A percentile compares a stretch with the other conserved stretches of the same genome.
Conservation (phyloP, 176 grass and related monocot species). For the Calamus simplicifolius region DNA sequence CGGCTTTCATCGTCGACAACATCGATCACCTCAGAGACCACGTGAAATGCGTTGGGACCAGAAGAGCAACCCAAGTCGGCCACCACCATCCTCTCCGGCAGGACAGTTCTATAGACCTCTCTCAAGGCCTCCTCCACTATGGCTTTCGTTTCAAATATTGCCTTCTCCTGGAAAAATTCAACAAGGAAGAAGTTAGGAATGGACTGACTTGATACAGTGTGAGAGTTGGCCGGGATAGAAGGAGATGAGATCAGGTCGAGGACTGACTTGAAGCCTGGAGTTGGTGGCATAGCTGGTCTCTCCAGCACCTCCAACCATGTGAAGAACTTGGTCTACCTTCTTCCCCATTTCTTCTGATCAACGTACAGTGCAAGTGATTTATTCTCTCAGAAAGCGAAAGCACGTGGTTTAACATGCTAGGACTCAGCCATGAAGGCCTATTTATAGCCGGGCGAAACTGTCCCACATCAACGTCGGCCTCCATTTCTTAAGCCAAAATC, state of each 20-base stretch:
- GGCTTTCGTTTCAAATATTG: constrained; percentile 12
- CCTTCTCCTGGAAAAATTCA: constrained; percentile 22
- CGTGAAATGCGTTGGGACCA: constrained; percentile 25
- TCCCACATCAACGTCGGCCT: no score
- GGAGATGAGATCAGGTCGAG: not conserved
- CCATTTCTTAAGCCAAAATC: no score
- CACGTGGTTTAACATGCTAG: no score
- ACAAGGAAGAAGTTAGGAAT: no score
- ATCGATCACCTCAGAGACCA: constrained; percentile 22
- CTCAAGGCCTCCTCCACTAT: constrained; percentile 14
- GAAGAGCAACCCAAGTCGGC: constrained; percentile 45
- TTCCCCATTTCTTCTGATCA: not conserved
- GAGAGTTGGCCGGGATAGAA: no score
- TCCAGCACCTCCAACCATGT: constrained; percentile 33
- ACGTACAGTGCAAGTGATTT: no score
- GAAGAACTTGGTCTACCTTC: constrained; percentile 27
- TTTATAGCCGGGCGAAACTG: no score
- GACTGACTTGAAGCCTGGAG: constrained; percentile 33
- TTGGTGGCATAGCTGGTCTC: constrained; percentile 42
- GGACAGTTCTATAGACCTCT: constrained; percentile 9
- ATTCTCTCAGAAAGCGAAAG: no score
- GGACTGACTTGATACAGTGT: no score
- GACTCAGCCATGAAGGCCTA: no score
- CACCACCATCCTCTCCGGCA: constrained; percentile 20
- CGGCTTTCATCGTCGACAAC: not conserved